These are phyloP conservation scores for Udeniomyces megalosporus DNA, from an alignment of 768 basidiomycete genomes.

Conservation along the genomic window DNA sequence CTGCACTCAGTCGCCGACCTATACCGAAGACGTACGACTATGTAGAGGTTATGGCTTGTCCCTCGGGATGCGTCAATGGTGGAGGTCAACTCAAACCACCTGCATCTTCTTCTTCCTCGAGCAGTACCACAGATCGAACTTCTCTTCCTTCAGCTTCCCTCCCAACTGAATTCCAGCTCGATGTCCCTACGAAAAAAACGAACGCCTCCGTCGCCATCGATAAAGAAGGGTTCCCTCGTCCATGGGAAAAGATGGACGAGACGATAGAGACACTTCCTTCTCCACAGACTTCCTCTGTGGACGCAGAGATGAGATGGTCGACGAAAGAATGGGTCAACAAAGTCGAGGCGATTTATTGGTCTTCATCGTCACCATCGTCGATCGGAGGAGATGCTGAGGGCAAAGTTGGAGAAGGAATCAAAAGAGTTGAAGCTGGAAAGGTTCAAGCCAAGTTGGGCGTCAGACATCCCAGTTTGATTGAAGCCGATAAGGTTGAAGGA, in stretches of 20 bases:
- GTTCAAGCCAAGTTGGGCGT: too few species aligned
- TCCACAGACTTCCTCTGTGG: slow-evolving; percentile 16
- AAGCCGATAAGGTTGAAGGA: slow-evolving; percentile 1
- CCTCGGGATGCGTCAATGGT: slow-evolving; percentile 90
- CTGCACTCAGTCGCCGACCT: background rate
- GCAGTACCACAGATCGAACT: background rate
- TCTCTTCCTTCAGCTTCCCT: too few species aligned
- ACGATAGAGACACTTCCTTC: slow-evolving; percentile 21
- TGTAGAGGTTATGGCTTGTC: slow-evolving; percentile 98
- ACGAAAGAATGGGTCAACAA: slow-evolving; percentile 63
- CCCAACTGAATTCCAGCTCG: background rate
- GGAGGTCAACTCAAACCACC: slow-evolving; percentile 56
- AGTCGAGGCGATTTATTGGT: slow-evolving; percentile 76
- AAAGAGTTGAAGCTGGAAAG: background rate
- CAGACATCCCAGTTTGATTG: background rate
- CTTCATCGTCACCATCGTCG: background rate
- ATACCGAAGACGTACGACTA: slow-evolving; percentile 53
- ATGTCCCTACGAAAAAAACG: too few species aligned
- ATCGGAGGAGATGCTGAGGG: background rate
- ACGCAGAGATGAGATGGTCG: slow-evolving; percentile 54
- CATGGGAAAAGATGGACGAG: slow-evolving; percentile 47
- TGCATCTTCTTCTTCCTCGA: background rate
- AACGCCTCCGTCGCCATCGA: too few species aligned
- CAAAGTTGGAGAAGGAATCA: background rate
- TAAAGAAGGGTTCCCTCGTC: slow-evolving; percentile 28